Base-by-base conservation (phyloP, 768 basidiomycete species). In the Psilocybe subaeruginosa region DNA sequence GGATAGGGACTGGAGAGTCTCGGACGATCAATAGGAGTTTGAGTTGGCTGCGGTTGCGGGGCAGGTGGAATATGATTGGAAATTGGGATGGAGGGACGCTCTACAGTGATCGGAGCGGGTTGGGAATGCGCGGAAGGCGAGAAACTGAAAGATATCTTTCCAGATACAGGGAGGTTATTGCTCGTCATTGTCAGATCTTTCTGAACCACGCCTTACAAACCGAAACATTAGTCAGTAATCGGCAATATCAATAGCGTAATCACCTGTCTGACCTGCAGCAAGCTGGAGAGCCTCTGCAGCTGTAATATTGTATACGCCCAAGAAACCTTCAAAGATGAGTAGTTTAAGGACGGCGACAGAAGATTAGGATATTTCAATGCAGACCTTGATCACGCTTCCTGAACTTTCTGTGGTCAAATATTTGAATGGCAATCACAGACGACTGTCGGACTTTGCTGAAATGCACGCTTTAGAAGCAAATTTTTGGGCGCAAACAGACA, bases 351-450 rank as follows among this genome's bases (percentile, higher is more conserved):
- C 8, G 45, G 7, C 17, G 41, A 19, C 14, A 19, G 55, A 56
- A 41, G 47, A 35, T 35, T 19, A 60, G 76, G 74, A 45, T 74
- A 72, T 39, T 76, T 74, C 11, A 76, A 64, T 52, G 72, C 74
- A 46, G 47, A 66, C 69, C 93, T 79, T 95, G 94, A 72, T 95
- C 94, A 67, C 88, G 85, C 73, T 87, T 88, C 77, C 84, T 93
- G 77, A 92, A 95, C 74, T 92, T 93, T 70, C 86, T 84, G 74
- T 93, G 89, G 80, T 97, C 95, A 70, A 95, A 95, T 61, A 97
- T 85, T 77, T 96, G 93, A 49, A 96, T 91, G 27, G 84, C 82
- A 69, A 96, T 82, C 66, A 85, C 81, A 37, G 93, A 94, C 30
- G 87, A 86, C 62, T 85, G 87, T 48, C 85, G 88, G 65, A 95